phyloP scores from a whole-genome alignment of 495 filamentous ascomycete genomes.

The Daldinia grandis region DNA sequence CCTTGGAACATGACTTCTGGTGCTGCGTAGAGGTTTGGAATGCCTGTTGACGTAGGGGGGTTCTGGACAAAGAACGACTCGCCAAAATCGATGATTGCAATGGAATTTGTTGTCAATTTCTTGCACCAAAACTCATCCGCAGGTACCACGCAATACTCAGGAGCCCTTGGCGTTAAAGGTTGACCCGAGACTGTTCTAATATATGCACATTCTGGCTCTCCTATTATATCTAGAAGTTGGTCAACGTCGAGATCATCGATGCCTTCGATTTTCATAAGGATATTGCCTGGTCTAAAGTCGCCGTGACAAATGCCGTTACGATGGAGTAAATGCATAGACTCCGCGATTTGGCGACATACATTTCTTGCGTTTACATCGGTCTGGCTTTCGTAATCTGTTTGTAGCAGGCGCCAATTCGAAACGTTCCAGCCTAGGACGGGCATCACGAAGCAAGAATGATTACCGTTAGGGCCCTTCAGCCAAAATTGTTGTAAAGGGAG shows the following conservation, averaged over 20 bases:
- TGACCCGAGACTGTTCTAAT: slow-evolving; percentile 11
- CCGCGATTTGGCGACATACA: slow-evolving; percentile 38
- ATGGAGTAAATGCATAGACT: slow-evolving; percentile 38
- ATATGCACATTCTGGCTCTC: neutral
- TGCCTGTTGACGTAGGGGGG: slow-evolving; percentile 18
- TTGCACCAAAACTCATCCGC: neutral
- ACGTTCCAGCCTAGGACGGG: slow-evolving; percentile 16
- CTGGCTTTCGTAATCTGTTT: neutral
- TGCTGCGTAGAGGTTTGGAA: slow-evolving; percentile 30
- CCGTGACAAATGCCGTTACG: slow-evolving; percentile 41
- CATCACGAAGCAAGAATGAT: slow-evolving; percentile 50
- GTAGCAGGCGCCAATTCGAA: neutral
- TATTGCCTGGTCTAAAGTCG: slow-evolving; percentile 39
- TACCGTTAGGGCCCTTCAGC: slow-evolving; percentile 51
- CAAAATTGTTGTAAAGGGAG: slow-evolving; percentile 47
- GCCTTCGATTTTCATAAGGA: slow-evolving; percentile 39
- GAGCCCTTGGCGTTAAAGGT: slow-evolving; percentile 10
- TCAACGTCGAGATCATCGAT: slow-evolving; percentile 32
- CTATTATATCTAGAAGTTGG: slow-evolving; percentile 20
- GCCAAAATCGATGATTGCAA: slow-evolving; percentile 45
- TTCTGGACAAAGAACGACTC: slow-evolving; percentile 27
- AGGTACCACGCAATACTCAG: slow-evolving; percentile 33
- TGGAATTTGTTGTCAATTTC: neutral
- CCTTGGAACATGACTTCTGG: slow-evolving; percentile 37
- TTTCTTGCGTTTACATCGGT: neutral